Evolutionary conservation across 2,329 filamentous ascomycete genomes (phyloP), one percentile per base, ranked within the genome.

Genomic region (Aspergillus cejpii): DNA sequence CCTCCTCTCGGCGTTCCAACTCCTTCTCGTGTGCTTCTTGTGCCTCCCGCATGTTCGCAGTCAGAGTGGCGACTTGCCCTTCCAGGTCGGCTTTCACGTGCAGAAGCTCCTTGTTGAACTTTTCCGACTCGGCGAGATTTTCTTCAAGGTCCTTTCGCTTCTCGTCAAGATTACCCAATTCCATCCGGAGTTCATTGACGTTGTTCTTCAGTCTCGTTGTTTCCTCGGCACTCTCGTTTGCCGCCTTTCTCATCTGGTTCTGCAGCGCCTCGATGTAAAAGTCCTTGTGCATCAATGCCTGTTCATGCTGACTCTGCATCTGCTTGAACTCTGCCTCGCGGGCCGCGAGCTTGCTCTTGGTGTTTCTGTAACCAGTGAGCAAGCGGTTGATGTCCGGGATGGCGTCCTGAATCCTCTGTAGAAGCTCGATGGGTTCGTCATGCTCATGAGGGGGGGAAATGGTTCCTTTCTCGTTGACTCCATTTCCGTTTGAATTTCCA

Each of bases 191-290:
- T 49, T 74, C 71, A 41, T 66, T 74, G 48, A 72, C 66, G 28
- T 60, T 67, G 37, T 67, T 66, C 52, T 65, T 69, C 38, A 72
- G 52, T 31, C 59, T 65, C 6, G 63, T 60, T 41, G 65, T 69
- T 51, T 79, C 75, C 37, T 69, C 67, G 0, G 72, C 72, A 47
- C 73, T 73, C 46, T 76, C 73, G 41, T 70, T 70, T 37, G 73
- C 70, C 14, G 74, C 64, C 37, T 69, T 71, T 36, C 70, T 67
- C 55, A 78, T 67, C 53, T 75, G 74, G 19, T 70, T 67, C 44
- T 74, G 74, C 49, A 79, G 53, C 11, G 70, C 66, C 49, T 73
- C 69, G 43, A 79, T 75, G 50, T 78, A 74, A 41, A 67, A 71
- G 38, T 79, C 74, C 54, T 78, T 78, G 41, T 69, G 68, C 59